Conservation (phyloP, 2,329 filamentous ascomycete genomes). For the Tolypocladium endophyticum region DNA sequence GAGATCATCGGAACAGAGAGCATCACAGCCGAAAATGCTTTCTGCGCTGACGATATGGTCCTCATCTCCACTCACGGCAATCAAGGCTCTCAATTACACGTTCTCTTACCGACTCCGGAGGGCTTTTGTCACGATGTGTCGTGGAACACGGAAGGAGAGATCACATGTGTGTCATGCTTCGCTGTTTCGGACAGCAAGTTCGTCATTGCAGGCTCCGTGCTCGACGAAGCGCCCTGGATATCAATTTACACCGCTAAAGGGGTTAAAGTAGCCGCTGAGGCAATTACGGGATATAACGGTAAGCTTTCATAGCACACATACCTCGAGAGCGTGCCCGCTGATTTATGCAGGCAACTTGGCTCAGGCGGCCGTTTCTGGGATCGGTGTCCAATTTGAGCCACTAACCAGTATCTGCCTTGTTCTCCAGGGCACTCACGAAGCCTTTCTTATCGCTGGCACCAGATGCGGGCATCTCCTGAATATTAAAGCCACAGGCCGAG, state of each 20-base stretch:
- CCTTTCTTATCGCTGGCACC: slow-evolving; percentile 34
- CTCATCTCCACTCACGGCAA: slow-evolving; percentile 30
- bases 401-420: slow-evolving; percentile 34
- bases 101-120: slow-evolving; percentile 24
- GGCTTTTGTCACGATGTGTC: slow-evolving; percentile 15
- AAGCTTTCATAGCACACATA: no score
- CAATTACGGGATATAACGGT: slow-evolving; percentile 6
- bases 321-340: slow-evolving; percentile 2
- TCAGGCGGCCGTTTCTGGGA: neutral
- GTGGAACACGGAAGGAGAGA: slow-evolving; percentile 31
- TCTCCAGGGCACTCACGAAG: slow-evolving; percentile 12
- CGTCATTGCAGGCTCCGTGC: slow-evolving; percentile 24
- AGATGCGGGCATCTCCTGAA: slow-evolving; percentile 41
- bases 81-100: slow-evolving; percentile 25
- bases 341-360: neutral
- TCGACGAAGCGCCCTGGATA: slow-evolving; percentile 21
- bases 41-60: slow-evolving; percentile 24
- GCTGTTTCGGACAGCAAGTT: slow-evolving; percentile 12
- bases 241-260: slow-evolving; percentile 18
- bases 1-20: slow-evolving; percentile 18
- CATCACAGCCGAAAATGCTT: slow-evolving; percentile 30
- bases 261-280: slow-evolving; percentile 6
- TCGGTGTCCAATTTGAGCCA: slow-evolving; percentile 19
- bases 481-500: slow-evolving; percentile 14
- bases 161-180: slow-evolving; percentile 35